A percentile compares a stretch with the other conserved stretches of the same genome.
Conservation (phyloP, 2,329 filamentous ascomycete genomes). For the Fusarium humuli region DNA sequence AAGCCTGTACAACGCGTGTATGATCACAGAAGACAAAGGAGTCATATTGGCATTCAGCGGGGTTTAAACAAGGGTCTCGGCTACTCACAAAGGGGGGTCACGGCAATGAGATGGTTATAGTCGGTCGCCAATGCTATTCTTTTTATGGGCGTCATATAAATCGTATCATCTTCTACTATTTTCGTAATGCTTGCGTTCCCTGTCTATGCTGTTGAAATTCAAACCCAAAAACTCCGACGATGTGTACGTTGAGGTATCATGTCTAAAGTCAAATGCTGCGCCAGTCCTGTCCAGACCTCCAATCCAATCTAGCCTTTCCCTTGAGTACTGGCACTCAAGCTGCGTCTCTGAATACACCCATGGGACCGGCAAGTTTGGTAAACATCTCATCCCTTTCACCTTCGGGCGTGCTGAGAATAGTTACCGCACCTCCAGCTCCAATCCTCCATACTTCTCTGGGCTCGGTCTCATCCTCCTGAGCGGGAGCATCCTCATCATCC, state of each 20-base stretch:
- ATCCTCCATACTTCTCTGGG: conserved; percentile 77
- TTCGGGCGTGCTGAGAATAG: conserved; percentile 80
- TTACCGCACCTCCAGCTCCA: conserved; percentile 91
- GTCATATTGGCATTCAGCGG: conserved; percentile 38
- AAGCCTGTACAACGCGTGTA: conserved; percentile 38
- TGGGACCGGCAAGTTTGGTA: conserved; percentile 73
- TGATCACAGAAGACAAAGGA: conserved; percentile 28
- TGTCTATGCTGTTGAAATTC: conserved; percentile 47
- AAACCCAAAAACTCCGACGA: conserved; percentile 47
- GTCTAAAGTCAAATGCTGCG: conserved; percentile 36
- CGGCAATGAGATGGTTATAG: conserved; percentile 13
- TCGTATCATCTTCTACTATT: conserved; percentile 15
- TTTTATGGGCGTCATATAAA: conserved; percentile 21
- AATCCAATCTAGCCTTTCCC: neutral
- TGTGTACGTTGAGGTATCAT: conserved; percentile 53
- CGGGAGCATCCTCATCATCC: conserved; percentile 66
- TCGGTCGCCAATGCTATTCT: conserved; percentile 30
- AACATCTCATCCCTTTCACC: conserved; percentile 94
- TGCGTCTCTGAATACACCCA: conserved; percentile 61
- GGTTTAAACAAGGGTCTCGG: conserved; percentile 24
- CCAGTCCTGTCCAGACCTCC: conserved; percentile 1
- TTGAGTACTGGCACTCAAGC: conserved; percentile 34
- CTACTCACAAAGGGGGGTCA: conserved; percentile 21
- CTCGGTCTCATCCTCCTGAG: conserved; percentile 47
- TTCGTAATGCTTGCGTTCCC: conserved; percentile 25